Evolutionary conservation across 2,329 filamentous ascomycete species (phyloP), one percentile per base, ranked within the genome.

Genomic region (Microsporum canis): DNA sequence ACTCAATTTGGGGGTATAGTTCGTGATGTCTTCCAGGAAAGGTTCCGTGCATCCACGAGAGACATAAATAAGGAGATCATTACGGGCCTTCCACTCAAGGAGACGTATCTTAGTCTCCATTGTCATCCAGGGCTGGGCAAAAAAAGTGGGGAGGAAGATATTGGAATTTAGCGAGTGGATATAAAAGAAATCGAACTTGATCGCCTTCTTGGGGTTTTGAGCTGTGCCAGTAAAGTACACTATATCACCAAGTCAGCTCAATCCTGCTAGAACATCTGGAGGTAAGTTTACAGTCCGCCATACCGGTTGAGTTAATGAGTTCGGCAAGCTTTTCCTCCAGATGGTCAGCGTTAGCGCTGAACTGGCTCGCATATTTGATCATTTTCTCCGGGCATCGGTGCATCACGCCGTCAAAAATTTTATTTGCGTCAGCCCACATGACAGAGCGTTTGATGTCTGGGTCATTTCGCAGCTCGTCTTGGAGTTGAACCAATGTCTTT

Each of bases 111-210:
- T 92, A 56, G 78, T 77, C 5, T 78, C 76, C 0, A 74, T 69
- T 0, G 83, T 78, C 49, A 91, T 78, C 81, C 82, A 94, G 41
- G 78, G 65, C 65, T 80, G 80, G 8, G 75, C 75, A 68, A 85
- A 80, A 70, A 96, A 80, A 5, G 79, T 71, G 4, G 79, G 77
- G 65, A 89, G 80, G 76, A 92, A 94, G 65, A 95, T 84, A n/a
- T 86, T 86, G 8, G 79, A 78, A 69, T 88, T 96, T 66, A 92
- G 76, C 68, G 85, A 83, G 73, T 96, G 91, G 68, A 91, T 91
- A 69, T 78, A 79, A 77, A 86, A 94, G 72, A 96, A 96, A 71
- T 96, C 91, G 70, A 89, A 84, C 70, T 88, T 91, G 57, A 86
- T 78, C 27, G 79, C 72, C 70, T 91, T 88, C 0, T 79, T 78